Percentiles rank a stretch among this genome's conserved stretches.
Evolutionary conservation across 2,329 filamentous ascomycete genomes (phyloP).

Genomic region (Diplodia sapinea): DNA sequence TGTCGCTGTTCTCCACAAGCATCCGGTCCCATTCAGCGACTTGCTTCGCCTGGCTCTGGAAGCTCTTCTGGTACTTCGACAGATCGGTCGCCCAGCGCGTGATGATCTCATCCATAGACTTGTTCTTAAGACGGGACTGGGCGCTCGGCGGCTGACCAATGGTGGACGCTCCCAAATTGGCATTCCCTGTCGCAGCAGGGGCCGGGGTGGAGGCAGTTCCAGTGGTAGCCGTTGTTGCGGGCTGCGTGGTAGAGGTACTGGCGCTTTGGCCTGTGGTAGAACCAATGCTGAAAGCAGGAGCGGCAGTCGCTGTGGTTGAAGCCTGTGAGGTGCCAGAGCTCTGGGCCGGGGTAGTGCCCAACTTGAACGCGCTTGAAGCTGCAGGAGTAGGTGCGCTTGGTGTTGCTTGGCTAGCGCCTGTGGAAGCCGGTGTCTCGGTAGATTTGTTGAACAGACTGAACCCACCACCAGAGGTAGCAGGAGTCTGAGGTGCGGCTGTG

Average conservation of each 20-base stretch:
- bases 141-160: constrained; percentile 77
- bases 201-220: constrained; percentile 41
- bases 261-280: constrained; percentile 19
- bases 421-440: constrained; percentile 19
- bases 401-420: constrained; percentile 3
- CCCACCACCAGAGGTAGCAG: constrained; percentile 18
- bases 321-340: constrained; percentile 21
- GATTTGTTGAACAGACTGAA: constrained; percentile 26
- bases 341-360: constrained; percentile 12
- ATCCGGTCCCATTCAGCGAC: constrained; percentile 91
- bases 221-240: constrained; percentile 28
- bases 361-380: constrained; percentile 5
- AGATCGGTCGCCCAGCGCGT: constrained; percentile 95
- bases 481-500: constrained; percentile 35
- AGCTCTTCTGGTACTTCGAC: constrained; percentile 95
- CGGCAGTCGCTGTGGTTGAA: constrained; percentile 18
- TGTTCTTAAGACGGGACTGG: constrained; percentile 91
- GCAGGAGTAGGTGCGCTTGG: constrained; percentile 17
- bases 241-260: constrained; percentile 6
- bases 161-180: constrained; percentile 72
- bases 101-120: constrained; percentile 99
- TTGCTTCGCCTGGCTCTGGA: constrained; percentile 85
- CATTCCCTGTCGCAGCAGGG: constrained; percentile 13
- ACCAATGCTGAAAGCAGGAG: constrained; percentile 29
- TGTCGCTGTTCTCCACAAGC: constrained; percentile 90